A percentile compares a stretch with the other conserved stretches of the same genome.
Conservation (phyloP, 495 filamentous ascomycete species). For the Staphylotrichum longicolle region DNA sequence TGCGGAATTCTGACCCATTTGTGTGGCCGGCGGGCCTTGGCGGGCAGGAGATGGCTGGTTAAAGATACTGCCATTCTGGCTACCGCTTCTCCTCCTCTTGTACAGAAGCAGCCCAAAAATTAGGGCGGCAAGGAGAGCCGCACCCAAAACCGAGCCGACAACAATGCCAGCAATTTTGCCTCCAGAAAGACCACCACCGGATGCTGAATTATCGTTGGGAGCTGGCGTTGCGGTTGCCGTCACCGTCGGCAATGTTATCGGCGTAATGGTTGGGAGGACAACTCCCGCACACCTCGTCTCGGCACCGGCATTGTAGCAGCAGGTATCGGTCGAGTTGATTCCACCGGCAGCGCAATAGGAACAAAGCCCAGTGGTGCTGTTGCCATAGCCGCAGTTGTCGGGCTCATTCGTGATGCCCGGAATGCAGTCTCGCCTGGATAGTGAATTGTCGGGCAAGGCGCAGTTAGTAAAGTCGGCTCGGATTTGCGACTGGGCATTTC, state of each 20-base stretch:
- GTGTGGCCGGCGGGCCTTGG: slow-evolving; percentile 44
- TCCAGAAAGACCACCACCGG: slow-evolving; percentile 60
- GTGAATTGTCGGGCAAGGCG: slow-evolving; percentile 71
- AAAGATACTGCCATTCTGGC: slow-evolving; percentile 63
- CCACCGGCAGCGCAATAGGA: slow-evolving; percentile 79
- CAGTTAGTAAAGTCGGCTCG: slow-evolving; percentile 92
- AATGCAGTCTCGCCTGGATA: slow-evolving; percentile 70
- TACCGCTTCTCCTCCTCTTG: slow-evolving; percentile 58
- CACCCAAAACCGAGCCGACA: slow-evolving; percentile 72
- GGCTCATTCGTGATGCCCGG: slow-evolving; percentile 76
- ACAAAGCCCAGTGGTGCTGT: slow-evolving; percentile 82
- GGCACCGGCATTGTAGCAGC: slow-evolving; percentile 80
- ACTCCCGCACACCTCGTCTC: slow-evolving; percentile 68
- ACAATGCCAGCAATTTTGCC: slow-evolving; percentile 90
- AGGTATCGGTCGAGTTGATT: slow-evolving; percentile 89
- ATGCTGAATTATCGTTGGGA: slow-evolving; percentile 39
- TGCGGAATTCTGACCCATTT: slow-evolving; percentile 36
- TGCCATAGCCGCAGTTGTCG: slow-evolving; percentile 79
- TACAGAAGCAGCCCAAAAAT: slow-evolving; percentile 53
- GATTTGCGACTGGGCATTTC: slow-evolving; percentile 70
- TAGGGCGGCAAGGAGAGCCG: slow-evolving; percentile 56
- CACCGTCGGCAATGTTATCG: slow-evolving; percentile 55
- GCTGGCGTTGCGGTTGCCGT: slow-evolving; percentile 44
- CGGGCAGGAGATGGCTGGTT: slow-evolving; percentile 85
- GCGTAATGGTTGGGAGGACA: slow-evolving; percentile 68